Evolutionary conservation across 73 alveolate species (phyloP).

Genomic region (Tetrahymena malaccensis): DNA sequence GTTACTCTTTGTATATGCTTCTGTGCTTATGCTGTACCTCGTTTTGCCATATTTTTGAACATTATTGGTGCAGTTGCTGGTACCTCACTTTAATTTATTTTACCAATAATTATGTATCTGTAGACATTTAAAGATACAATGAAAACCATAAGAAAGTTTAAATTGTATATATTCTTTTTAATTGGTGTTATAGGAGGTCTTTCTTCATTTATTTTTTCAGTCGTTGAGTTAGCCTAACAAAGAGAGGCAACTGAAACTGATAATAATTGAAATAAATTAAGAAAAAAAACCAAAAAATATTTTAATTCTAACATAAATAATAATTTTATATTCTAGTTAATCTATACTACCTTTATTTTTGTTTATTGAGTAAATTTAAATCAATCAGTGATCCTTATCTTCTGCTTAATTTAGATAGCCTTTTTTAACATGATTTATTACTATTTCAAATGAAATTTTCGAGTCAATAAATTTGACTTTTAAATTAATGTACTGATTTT

Average conservation of each 20-base stretch:
- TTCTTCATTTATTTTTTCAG: not conserved
- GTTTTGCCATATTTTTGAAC: constrained; percentile 23
- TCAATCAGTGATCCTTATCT: too few species aligned
- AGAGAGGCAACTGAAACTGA: not conserved
- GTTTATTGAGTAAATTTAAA: too few species aligned
- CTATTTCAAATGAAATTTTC: too few species aligned
- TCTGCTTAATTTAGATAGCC: not conserved
- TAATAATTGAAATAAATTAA: not conserved
- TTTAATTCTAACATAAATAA: too few species aligned
- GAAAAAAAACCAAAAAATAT: not conserved
- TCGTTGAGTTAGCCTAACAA: not conserved
- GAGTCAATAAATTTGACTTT: too few species aligned
- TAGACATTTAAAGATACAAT: not conserved
- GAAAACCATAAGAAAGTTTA: not conserved
- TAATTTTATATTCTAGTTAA: not conserved
- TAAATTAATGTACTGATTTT: too few species aligned
- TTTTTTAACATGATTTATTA: too few species aligned
- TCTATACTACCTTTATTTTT: not conserved
- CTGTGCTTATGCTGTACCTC: constrained; percentile 8
- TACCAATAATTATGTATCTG: not conserved
- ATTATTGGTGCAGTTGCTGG: constrained; percentile 32
- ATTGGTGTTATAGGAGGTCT: not conserved
- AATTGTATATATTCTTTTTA: not conserved
- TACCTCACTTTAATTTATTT: constrained; percentile 5
- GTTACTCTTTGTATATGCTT: constrained; percentile 4